Evolutionary conservation across 2,329 filamentous ascomycete species (phyloP), one percentile per base, ranked within the genome.

Genomic region (Microsporum audouinii): DNA sequence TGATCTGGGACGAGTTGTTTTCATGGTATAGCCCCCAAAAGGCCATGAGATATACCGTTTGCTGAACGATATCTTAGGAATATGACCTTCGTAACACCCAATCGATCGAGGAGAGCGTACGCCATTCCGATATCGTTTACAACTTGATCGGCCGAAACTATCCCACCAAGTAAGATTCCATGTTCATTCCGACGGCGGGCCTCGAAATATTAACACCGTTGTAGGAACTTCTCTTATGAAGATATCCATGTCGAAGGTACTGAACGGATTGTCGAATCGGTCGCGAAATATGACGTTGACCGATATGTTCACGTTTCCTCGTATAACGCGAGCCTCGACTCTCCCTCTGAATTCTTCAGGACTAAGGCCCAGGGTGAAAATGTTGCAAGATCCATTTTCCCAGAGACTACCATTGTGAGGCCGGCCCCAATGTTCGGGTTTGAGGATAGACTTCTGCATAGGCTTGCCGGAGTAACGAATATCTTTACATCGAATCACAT

Each of bases 281-380:
- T 91, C 59, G 94, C 92, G 70, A 99, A 99, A 78, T 99, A 99
- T 77, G 92, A 99, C 70, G 85, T 96, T 67, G 94, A 99, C 77
- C 87, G 94, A 66, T 99, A 89, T 76, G 91, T 99, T 66, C 94
- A 99, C 69, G 86, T 99, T 68, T 99, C 94, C 7, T 96, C 91
- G 36, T 91, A 95, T 82, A 97, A 92, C 71, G 92, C 90, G 62
- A 80, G 88, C 74, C 81, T 84, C 49, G 81, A 88, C 67, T 97
- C 92, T 17, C 76, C 86, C 1, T 92, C 90, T 8, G 89, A 94
- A 71, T 99, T 92, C 82, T 96, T 88, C 76, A 81, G 87, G 63
- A 95, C 91, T 68, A 99, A 99, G 84, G 91, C 81, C 63, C 83
- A 81, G 71, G 88, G 88, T 67, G 94, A 99, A 78, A 80, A 87